Base-by-base conservation (phyloP, 2,329 filamentous ascomycete species). In the Alternaria burnsii region DNA sequence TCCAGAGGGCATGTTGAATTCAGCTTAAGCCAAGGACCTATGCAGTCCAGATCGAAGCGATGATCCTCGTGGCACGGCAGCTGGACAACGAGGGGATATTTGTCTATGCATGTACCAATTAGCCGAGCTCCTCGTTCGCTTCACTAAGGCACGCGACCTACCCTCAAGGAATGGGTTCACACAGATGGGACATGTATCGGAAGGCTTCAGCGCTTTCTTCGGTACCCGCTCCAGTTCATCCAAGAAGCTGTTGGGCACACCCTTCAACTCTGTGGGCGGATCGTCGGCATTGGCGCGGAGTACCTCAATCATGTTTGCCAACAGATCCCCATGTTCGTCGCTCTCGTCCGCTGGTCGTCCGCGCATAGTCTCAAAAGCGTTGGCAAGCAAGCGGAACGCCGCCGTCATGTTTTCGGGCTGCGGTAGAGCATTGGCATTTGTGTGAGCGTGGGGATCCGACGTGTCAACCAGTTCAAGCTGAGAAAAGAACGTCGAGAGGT, bases 401-500 rank as follows among this genome's bases (percentile, higher is more conserved):
- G 87, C 87, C 46, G 84, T 83, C 66, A 89, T 82, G 69, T 89
- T 87, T 56, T 83, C 82, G 2, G 88, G 88, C 5, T 87, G 82
- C 1, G 88, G 88, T 0, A 87, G 74, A 2, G 87, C 85, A 74
- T 89, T 78, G n/a, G 81, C 79, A 69, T 88, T 86, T 55, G 82
- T 82, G 43, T 84, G 85, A 46, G 78, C 70, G 57, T 79, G 76
- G 7, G 81, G 77, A 71, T 84, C 82, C 30, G 83, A 84, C 9
- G 84, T 87, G 62, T 84, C 82, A 30, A 84, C 80, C 58, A 87
- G 83, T 68, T 88, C 85, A 61, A 89, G 85, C 44, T 85, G 85
- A 58, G 84, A 83, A 79, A 89, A 89, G 81, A 90, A 89, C 69
- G 87, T 88, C 41, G 85, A 87, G 41, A 89, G 83, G 74, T 90